Evolutionary conservation across 305 asterid genomes (phyloP), one percentile per base, ranked within the genome.

Genomic region (Plantago coronopus): DNA sequence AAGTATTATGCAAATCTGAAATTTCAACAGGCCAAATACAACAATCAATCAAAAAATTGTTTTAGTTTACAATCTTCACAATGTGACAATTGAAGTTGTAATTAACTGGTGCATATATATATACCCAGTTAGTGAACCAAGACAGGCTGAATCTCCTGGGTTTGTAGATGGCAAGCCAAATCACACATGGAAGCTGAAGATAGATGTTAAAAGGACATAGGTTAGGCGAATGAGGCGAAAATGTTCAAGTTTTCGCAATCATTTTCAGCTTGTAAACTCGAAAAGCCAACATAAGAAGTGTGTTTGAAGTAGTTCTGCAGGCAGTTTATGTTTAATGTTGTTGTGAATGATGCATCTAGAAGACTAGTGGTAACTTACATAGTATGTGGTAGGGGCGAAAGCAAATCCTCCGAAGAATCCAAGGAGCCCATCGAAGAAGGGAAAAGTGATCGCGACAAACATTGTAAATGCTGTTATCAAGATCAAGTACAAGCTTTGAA

Each of bases 71-170:
- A 47, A 16, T 15, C 7, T 34, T 12, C 9, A 38, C 19, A 57
- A 15, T 8, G 11, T 43, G 14, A n/a, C 1, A 23, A 6, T 23
- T 27, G 31, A 61, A 44, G 17, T 1, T 27, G 38, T 31, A 31
- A 31, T n/a, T 27, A 27, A 27, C 43, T 11, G 10, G 15, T 5
- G 57, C 65, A n/a, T n/a, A n/a, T n/a, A n/a, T n/a, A n/a, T n/a
- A 14, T 66, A 74, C 76, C 74, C 79, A 74, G 59, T 74, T 74
- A 27, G 55, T 59, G 51, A 62, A 59, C 79, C 74, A 74, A 53
- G 76, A 74, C 15, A 40, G 23, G 63, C 76, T 51, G 47, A 60
- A 66, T 63, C 63, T 66, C 61, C 43, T 66, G 40, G 76, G 79
- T 49, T 74, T 74, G 56, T 66, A 46, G 37, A 74, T 15, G 2